Conservation (phyloP, 352 stramenopile species). For the Plasmopara viticola region DNA sequence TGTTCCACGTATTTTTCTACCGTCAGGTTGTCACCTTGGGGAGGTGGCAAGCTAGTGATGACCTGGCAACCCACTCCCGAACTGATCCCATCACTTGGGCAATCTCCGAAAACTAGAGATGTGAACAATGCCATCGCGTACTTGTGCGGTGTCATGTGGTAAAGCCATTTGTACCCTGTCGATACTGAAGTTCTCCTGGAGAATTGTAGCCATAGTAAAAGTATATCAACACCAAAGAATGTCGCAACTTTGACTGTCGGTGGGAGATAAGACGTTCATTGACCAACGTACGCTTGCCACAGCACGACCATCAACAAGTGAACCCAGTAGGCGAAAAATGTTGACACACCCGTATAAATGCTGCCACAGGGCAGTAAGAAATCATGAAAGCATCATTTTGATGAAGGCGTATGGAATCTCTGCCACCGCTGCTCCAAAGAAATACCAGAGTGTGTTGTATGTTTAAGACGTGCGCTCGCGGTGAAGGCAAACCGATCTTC, state of each 20-base stretch:
- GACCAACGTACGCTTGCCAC: slow-evolving; percentile 20
- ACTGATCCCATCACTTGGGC: slow-evolving; percentile 14
- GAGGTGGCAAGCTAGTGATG: slow-evolving; percentile 24
- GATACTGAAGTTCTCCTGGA: slow-evolving; percentile 5
- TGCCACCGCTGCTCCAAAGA: slow-evolving; percentile 10
- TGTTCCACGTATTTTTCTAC: slow-evolving; percentile 30
- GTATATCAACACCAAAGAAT: slow-evolving; percentile 27
- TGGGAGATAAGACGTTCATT: slow-evolving; percentile 23
- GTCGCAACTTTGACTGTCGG: slow-evolving; percentile 42
- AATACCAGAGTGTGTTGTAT: slow-evolving; percentile 24
- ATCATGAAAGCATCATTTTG: slow-evolving; percentile 10
- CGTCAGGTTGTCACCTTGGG: slow-evolving; percentile 17
- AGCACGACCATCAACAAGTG: slow-evolving; percentile 13
- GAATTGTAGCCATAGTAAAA: slow-evolving; percentile 17
- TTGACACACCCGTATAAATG: slow-evolving; percentile 9
- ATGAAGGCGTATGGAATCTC: slow-evolving; percentile 45
- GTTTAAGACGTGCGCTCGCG: slow-evolving; percentile 71
- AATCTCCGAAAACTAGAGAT: slow-evolving; percentile 14
- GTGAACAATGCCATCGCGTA: slow-evolving; percentile 11
- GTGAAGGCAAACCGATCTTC: slow-evolving; percentile 78
- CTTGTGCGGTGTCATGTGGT: slow-evolving; percentile 16
- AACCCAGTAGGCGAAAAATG: slow-evolving; percentile 17
- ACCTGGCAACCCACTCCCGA: slow-evolving; percentile 24
- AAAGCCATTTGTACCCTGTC: slow-evolving; percentile 14
- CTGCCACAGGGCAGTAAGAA: slow-evolving; percentile 15